Base-by-base conservation (phyloP, 306 rosid species). In the Biancaea sappan region DNA sequence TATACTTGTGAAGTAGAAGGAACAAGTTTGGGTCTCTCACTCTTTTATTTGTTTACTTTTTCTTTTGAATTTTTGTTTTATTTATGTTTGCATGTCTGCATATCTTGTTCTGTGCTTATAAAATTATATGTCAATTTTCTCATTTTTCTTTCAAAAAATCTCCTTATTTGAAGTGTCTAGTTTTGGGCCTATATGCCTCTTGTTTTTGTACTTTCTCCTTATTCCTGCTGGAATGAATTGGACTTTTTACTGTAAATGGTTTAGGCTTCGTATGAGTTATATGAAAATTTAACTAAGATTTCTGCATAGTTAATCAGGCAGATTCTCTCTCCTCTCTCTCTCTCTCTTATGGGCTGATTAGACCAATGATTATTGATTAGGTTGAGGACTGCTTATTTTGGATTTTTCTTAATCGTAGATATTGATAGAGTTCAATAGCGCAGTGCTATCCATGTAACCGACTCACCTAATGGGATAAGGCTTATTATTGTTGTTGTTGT, bases 101-200 rank as follows among this genome's bases (percentile, higher is more conserved):
- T 51, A 48, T 71, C 44, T 44, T 54, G 29, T 54, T 21, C 22
- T 11, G 9, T 57, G 10, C 24, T 44, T 67, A 58, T 43, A 52
- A 15, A 10, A 25, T 44, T 32, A 41, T 43, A 66, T 63, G 60
- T 43, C 40, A 51, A 22, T 54, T 15, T 48, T 60, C 15, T 53
- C 61, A 12, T 37, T 51, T 21, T 19, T 18, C 12, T 10, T 62
- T 60, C 29, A 12, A 52, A 19, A 13, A 22, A 64, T 21, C 29
- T 31, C 51, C 26, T 18, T 44, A 8, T 77, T 38, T 31, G 28
- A 18, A 28, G 53, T 62, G 22, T 64, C 78, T 64, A 61, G 35
- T 34, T 46, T 40, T 65, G 43, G 79, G 72, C 48, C 34, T 66
- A n/a, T 59, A 40, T 28, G 43, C 68, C 65, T 73, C 59, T 61